Evolutionary conservation across 345 rosid species (phyloP).

Genomic region (Draba incana): DNA sequence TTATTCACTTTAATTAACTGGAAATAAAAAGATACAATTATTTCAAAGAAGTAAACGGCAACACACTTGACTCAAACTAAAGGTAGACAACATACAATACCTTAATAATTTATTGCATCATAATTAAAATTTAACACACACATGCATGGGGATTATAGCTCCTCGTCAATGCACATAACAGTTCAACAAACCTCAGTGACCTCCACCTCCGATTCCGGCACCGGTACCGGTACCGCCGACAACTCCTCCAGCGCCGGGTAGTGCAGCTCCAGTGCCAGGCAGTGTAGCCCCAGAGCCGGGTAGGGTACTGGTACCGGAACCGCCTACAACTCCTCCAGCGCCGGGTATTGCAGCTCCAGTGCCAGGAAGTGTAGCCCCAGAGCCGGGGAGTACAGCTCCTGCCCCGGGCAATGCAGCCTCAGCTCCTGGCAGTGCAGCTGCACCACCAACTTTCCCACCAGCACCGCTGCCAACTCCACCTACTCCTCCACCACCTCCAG

Average conservation of each 20-base stretch:
- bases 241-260: not conserved
- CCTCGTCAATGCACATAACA: slow-evolving; percentile 9
- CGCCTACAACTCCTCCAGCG: too few species aligned
- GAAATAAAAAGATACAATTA: not conserved
- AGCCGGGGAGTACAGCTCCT: too few species aligned
- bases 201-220: slow-evolving; percentile 23
- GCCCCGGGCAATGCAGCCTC: too few species aligned
- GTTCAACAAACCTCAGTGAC: slow-evolving; percentile 24
- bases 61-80: slow-evolving; percentile 6
- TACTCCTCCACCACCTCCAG: slow-evolving; percentile 15
- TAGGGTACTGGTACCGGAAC: too few species aligned
- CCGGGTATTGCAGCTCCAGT: too few species aligned
- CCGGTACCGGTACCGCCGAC: not conserved
- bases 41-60: not conserved
- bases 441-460: not conserved
- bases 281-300: too few species aligned
- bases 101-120: not conserved
- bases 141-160: slow-evolving; percentile 24
- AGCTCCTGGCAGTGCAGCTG: not conserved
- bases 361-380: not conserved
- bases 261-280: too few species aligned
- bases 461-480: not conserved
- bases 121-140: not conserved
- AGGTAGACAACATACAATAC: slow-evolving; percentile 4
- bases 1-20: not conserved